Evolutionary conservation across 768 basidiomycete species (phyloP).

Genomic region (Chalciporus piperatus): DNA sequence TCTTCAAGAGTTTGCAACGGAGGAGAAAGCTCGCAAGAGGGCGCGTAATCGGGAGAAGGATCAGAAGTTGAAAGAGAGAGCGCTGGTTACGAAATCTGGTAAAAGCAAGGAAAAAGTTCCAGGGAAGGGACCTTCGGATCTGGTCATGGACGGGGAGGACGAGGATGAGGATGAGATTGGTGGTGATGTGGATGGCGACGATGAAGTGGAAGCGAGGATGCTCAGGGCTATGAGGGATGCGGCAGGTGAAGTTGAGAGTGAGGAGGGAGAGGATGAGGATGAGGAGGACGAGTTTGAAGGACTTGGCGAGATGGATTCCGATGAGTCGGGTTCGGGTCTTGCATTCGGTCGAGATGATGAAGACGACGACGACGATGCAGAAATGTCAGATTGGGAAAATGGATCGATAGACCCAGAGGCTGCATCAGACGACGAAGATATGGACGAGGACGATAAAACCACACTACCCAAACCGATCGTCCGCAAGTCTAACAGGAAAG

Average conservation of each 20-base stretch:
- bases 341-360: conserved; percentile 14
- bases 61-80: conserved; percentile 47
- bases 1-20: conserved; percentile 35
- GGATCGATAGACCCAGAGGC: conserved; percentile 11
- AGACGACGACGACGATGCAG: conserved; percentile 14
- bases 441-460: conserved; percentile 11
- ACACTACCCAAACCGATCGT: background rate
- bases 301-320: conserved; percentile 5
- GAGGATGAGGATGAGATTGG: conserved; percentile 28
- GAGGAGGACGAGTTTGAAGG: conserved; percentile 15
- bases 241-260: conserved; percentile 17
- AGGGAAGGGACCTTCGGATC: conserved; percentile 11
- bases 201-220: conserved; percentile 25
- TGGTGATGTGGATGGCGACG: conserved; percentile 23
- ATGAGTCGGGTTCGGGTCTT: conserved; percentile 12
- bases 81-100: conserved; percentile 23
- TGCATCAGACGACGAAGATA: conserved; percentile 19
- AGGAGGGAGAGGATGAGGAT: conserved; percentile 19
- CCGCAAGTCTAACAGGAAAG: conserved; percentile 29
- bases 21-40: conserved; percentile 41
- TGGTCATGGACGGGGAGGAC: conserved; percentile 7
- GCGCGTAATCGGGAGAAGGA: conserved; percentile 48
- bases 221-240: conserved; percentile 30
- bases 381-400: conserved; percentile 10
- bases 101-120: conserved; percentile 13